Conservation (phyloP, 805 yeast species). For the Starmerella floris region DNA sequence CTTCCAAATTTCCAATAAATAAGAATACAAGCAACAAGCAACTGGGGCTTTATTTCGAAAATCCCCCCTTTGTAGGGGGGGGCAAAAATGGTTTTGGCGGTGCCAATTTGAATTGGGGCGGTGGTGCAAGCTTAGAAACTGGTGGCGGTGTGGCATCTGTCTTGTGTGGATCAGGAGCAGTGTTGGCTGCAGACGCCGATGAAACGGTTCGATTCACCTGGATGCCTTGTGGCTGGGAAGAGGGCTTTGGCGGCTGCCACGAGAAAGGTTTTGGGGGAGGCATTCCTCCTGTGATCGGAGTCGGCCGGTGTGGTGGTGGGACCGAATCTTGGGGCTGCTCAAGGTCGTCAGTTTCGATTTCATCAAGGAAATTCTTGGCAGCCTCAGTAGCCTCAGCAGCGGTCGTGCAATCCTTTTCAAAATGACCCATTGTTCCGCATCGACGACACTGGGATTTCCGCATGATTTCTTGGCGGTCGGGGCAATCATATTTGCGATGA, state of each 20-base stretch:
- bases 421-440: slow-evolving; percentile 79
- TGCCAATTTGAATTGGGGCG: background rate
- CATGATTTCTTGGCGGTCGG: slow-evolving; percentile 36
- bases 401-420: slow-evolving; percentile 68
- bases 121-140: background rate
- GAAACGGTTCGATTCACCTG: too few species aligned
- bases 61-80: too few species aligned
- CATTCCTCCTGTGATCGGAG: too few species aligned
- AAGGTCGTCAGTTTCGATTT: background rate
- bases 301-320: too few species aligned
- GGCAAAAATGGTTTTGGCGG: slow-evolving; percentile 1
- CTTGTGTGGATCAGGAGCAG: background rate
- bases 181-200: too few species aligned
- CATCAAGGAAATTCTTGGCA: slow-evolving; percentile 6
- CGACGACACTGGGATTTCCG: slow-evolving; percentile 51
- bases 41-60: too few species aligned
- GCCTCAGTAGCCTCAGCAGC: background rate
- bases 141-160: background rate
- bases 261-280: too few species aligned
- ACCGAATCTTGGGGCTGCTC: too few species aligned
- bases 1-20: too few species aligned
- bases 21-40: too few species aligned
- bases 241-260: too few species aligned
- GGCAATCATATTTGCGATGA: slow-evolving; percentile 85
- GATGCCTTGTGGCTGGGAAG: too few species aligned